A percentile compares a stretch with the other conserved stretches of the same genome.
Conservation (phyloP, 441 rosid species). For the Cnidoscolus chayamansa region DNA sequence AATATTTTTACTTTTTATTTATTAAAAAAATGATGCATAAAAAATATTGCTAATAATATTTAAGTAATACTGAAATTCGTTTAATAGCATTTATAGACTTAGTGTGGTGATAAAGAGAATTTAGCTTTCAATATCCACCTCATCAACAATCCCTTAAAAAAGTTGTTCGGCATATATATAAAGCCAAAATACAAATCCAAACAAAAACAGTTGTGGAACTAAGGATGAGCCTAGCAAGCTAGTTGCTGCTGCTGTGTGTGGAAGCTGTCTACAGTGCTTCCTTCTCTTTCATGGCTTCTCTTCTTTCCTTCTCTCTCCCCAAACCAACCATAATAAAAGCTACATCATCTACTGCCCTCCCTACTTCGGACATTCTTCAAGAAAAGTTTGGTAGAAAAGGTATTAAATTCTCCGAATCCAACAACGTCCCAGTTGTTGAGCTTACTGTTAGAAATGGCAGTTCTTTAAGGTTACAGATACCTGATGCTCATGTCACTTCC, state of each 20-base stretch:
- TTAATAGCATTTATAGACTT: no score
- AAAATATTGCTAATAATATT: no score
- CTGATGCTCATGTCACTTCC: slow-evolving; percentile 76
- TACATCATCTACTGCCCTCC: slow-evolving; percentile 27
- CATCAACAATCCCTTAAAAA: no score
- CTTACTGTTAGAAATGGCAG: slow-evolving; percentile 87
- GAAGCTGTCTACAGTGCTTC: slow-evolving; percentile 26
- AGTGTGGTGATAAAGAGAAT: no score
- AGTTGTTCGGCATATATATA: background rate
- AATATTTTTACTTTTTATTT: no score
- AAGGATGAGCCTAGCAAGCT: slow-evolving; percentile 31
- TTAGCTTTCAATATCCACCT: no score
- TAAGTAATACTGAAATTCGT: no score
- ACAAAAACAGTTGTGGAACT: slow-evolving; percentile 23
- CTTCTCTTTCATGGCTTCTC: slow-evolving; percentile 23
- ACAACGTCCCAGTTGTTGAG: slow-evolving; percentile 52
- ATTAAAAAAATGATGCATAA: no score
- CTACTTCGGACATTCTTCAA: slow-evolving; percentile 45
- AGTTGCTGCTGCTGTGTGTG: slow-evolving; percentile 23
- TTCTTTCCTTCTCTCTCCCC: slow-evolving; percentile 58
- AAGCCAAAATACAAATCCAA: slow-evolving; percentile 30
- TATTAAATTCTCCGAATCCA: slow-evolving; percentile 63
- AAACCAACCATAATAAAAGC: slow-evolving; percentile 42
- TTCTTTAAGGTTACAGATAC: slow-evolving; percentile 53
- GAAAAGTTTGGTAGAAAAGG: slow-evolving; percentile 72